phyloP scores from a whole-genome alignment of 306 rosid species.

The Quercus wislizeni region DNA sequence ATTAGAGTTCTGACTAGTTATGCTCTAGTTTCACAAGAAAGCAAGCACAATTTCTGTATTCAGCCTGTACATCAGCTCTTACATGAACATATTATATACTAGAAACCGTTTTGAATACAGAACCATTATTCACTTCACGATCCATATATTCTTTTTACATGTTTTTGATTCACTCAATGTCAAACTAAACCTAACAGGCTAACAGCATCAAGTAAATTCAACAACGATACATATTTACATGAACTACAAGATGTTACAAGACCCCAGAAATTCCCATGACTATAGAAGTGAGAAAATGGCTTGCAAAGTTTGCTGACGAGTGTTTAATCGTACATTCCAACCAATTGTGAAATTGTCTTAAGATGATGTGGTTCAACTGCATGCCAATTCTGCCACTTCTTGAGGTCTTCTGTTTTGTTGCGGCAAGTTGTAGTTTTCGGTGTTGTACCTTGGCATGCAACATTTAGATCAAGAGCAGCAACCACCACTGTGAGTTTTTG shows the following conservation, averaged over 20 bases:
- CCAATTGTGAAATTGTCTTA: slow-evolving; percentile 2
- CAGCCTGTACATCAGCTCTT: slow-evolving; percentile 3
- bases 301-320: background rate
- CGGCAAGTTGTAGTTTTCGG: slow-evolving; percentile 1
- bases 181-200: background rate
- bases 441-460: background rate
- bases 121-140: background rate
- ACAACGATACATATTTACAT: slow-evolving; percentile 28
- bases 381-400: slow-evolving; percentile 15
- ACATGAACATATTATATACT: background rate
- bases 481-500: slow-evolving; percentile 29
- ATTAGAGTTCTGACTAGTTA: background rate
- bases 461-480: slow-evolving; percentile 50
- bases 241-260: background rate
- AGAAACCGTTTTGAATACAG: background rate
- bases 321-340: slow-evolving; percentile 15
- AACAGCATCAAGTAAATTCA: background rate
- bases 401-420: background rate
- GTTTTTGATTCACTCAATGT: background rate
- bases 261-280: background rate
- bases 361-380: background rate
- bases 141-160: background rate
- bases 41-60: background rate
- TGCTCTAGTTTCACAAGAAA: background rate
- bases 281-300: background rate